A percentile compares a stretch with the other conserved stretches of the same genome.
These are phyloP conservation scores for Yamadazyma diddensiae DNA, from an alignment of 1,139 yeast species.

Conservation along the genomic window DNA sequence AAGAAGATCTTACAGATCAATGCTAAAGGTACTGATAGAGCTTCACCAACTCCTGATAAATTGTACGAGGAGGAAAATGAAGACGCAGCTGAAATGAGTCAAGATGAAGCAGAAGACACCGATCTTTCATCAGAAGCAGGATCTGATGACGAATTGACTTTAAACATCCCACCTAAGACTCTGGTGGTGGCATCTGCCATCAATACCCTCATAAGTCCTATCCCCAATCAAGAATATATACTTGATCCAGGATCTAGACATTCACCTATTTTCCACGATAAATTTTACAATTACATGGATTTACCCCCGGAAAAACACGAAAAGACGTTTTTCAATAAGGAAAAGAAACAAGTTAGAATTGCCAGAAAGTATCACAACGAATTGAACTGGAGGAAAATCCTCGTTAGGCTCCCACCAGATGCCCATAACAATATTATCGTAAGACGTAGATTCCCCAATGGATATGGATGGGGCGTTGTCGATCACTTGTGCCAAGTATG, in stretches of 20 bases:
- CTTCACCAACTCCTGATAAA: constrained; percentile 4
- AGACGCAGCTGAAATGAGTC: constrained; percentile 12
- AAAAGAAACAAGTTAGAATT: constrained; percentile 66
- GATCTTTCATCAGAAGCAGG: constrained; percentile 9
- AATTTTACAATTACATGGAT: constrained; percentile 62
- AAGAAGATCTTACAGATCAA: constrained; percentile 23
- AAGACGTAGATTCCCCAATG: constrained; percentile 83
- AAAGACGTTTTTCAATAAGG: constrained; percentile 17
- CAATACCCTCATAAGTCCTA: constrained; percentile 40
- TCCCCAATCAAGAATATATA: constrained; percentile 35
- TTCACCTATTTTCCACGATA: constrained; percentile 74
- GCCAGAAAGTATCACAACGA: constrained; percentile 81
- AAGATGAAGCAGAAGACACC: constrained; percentile 14
- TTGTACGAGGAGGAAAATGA: constrained; percentile 14
- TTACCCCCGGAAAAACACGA: constrained; percentile 43
- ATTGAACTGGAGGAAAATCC: constrained; percentile 86
- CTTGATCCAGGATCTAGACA: constrained; percentile 42
- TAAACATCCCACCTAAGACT: constrained; percentile 43
- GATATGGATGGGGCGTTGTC: constrained; percentile 94
- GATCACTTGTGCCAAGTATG: constrained; percentile 37
- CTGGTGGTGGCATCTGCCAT: constrained; percentile 45
- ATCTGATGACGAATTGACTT: constrained; percentile 10
- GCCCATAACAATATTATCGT: constrained; percentile 95
- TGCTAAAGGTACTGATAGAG: constrained; percentile 24
- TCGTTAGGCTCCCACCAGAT: constrained; percentile 85